A percentile compares a stretch with the other conserved stretches of the same genome.
Conservation (phyloP, 2,329 filamentous ascomycete genomes). For the Fusarium sp. region DNA sequence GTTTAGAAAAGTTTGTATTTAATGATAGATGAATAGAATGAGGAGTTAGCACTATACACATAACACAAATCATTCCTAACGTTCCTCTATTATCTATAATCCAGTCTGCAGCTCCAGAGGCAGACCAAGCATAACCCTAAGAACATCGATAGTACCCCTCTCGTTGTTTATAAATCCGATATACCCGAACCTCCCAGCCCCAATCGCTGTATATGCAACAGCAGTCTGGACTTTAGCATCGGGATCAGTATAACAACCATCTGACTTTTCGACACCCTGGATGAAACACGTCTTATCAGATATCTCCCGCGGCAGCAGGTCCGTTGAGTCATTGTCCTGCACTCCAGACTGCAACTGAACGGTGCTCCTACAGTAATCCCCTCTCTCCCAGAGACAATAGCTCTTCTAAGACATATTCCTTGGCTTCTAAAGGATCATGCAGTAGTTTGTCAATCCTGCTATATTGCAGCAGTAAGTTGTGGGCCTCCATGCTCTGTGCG, state of each 20-base stretch:
- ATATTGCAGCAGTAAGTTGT: neutral
- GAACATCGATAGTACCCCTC: accelerated
- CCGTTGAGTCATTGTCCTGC: accelerated
- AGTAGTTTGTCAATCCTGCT: neutral
- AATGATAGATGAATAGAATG: too few species aligned
- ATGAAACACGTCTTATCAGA: neutral
- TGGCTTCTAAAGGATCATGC: neutral
- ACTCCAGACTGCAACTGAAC: too few species aligned
- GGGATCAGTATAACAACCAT: too few species aligned
- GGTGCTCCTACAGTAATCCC: accelerated
- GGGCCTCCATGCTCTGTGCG: neutral
- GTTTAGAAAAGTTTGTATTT: too few species aligned
- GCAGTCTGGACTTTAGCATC: too few species aligned
- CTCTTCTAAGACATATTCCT: neutral
- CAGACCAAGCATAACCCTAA: neutral
- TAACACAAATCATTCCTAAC: neutral
- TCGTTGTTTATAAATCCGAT: neutral
- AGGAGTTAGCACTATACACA: too few species aligned
- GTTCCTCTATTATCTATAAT: accelerated
- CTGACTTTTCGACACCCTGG: too few species aligned
- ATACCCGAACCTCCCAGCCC: neutral
- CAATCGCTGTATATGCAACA: neutral
- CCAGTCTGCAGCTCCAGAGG: neutral
- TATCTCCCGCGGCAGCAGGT: accelerated
- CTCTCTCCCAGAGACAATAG: neutral